Evolutionary conservation across 2,329 filamentous ascomycete species (phyloP), one percentile per base, ranked within the genome.

Genomic region (Trichoderma pleuroti): DNA sequence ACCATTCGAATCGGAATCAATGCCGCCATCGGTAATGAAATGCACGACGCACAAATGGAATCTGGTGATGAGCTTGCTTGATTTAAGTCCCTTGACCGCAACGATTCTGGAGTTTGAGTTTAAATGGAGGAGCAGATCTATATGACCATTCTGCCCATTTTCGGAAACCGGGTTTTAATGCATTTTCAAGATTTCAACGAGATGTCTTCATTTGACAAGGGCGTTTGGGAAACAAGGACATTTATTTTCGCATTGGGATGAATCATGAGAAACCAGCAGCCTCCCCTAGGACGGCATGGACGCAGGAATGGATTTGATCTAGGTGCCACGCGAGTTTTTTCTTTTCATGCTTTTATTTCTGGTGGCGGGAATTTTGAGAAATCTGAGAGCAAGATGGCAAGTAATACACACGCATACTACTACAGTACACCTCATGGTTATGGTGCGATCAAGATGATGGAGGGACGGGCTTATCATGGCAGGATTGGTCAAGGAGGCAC

Each of bases 1-100:
- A 74, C 74, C 0, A 86, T 88, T 72, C 81, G 78, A 65, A 74
- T 87, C 30, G 85, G 85, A 3, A 72, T 85, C 18, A 74, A 78
- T 39, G 56, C 76, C 46, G 70, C 32, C 32, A 54, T 71, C 24
- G 39, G 72, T 36, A 72, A 59, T 9, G 57, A 72, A 32, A 70
- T 74, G n/a, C 10, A 61, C 24, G 39, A 57, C 24, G 52, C 54
- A 32, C n/a, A 54, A 60, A 21, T 36, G 49, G 63, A 70, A 18
- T 70, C 57, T 16, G 62, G 64, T 6, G 71, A 72, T 57, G 71
- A 72, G 24, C 68, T 72, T 42, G 71, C 71, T 69, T 70, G 12
- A 63, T 46, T 42, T n/a, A 8, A 34, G 54, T 12, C 3, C 0
- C 14, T 16, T n/a, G 61, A 1, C 11, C 14, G 3, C 21, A 67